These are phyloP conservation scores for Epichloe gansuensis DNA, from an alignment of 2,329 filamentous ascomycete genomes.

Conservation along the genomic window DNA sequence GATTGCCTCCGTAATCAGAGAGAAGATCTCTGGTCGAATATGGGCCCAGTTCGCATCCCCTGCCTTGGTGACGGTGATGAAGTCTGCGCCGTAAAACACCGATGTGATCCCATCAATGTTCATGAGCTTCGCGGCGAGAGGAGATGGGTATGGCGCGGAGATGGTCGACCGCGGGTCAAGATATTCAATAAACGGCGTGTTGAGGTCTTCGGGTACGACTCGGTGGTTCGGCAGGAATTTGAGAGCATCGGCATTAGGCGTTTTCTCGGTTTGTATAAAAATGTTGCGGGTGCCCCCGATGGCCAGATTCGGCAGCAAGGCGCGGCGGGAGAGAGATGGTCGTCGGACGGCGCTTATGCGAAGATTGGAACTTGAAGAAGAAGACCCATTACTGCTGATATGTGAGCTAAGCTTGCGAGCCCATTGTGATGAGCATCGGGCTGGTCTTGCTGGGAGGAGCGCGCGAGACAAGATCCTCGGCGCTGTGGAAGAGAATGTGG, in stretches of 20 bases:
- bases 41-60: slow-evolving; percentile 84
- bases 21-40: slow-evolving; percentile 89
- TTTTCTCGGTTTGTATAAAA: slow-evolving; percentile 95
- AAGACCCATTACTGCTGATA: slow-evolving; percentile 1
- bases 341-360: slow-evolving; percentile 6
- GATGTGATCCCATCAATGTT: slow-evolving; percentile 90
- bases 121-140: slow-evolving; percentile 78
- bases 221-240: slow-evolving; percentile 91
- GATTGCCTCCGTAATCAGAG: slow-evolving; percentile 84
- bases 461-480: slow-evolving; percentile 13
- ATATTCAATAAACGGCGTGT: slow-evolving; percentile 80
- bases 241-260: slow-evolving; percentile 87
- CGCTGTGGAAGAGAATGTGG: slow-evolving; percentile 8
- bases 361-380: neutral
- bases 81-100: slow-evolving; percentile 88
- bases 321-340: slow-evolving; percentile 7
- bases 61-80: slow-evolving; percentile 92
- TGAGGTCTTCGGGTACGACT: slow-evolving; percentile 62
- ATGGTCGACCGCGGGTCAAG: slow-evolving; percentile 78
- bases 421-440: slow-evolving; percentile 13
- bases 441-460: slow-evolving; percentile 13
- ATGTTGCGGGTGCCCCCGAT: slow-evolving; percentile 51
- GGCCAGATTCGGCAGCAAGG: slow-evolving; percentile 4
- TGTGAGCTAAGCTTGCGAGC: slow-evolving; percentile 17
- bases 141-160: slow-evolving; percentile 77